Conservation (phyloP, 2,329 filamentous ascomycete genomes). For the Triangularia setosa region DNA sequence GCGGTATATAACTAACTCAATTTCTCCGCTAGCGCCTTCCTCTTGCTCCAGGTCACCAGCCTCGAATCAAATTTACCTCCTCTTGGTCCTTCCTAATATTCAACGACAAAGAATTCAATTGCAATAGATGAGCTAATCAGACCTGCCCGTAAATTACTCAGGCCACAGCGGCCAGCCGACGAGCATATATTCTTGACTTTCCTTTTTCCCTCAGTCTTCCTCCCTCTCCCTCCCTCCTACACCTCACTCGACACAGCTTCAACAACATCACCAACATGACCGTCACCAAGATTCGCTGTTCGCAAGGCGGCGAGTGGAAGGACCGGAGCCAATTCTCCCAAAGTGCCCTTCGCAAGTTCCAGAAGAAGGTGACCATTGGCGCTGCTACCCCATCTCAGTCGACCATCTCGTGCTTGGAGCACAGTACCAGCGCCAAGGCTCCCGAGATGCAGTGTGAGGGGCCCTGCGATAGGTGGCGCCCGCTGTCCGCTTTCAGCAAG, state of each 20-base stretch:
- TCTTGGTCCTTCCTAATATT: not conserved
- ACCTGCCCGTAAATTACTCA: not conserved
- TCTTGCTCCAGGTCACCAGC: not conserved
- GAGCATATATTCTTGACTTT: not conserved
- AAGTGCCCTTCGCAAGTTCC: slow-evolving; percentile 29
- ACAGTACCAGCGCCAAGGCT: slow-evolving; percentile 12
- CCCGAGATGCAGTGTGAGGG: slow-evolving; percentile 29
- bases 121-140: not conserved
- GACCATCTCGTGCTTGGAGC: slow-evolving; percentile 30
- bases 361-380: slow-evolving; percentile 12
- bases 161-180: not conserved
- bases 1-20: no score
- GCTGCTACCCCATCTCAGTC: slow-evolving; percentile 23
- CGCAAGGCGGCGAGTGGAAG: slow-evolving; percentile 30
- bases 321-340: slow-evolving; percentile 29
- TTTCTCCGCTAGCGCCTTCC: not conserved
- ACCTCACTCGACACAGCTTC: no score
- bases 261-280: slow-evolving; percentile 10
- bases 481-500: slow-evolving; percentile 33
- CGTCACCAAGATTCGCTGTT: slow-evolving; percentile 23
- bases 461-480: slow-evolving; percentile 30
- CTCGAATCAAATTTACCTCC: not conserved
- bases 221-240: not conserved
- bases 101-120: not conserved
- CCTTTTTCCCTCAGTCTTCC: not conserved